phyloP scores from a whole-genome alignment of 805 yeast species.

The Myxozyma monticola region DNA sequence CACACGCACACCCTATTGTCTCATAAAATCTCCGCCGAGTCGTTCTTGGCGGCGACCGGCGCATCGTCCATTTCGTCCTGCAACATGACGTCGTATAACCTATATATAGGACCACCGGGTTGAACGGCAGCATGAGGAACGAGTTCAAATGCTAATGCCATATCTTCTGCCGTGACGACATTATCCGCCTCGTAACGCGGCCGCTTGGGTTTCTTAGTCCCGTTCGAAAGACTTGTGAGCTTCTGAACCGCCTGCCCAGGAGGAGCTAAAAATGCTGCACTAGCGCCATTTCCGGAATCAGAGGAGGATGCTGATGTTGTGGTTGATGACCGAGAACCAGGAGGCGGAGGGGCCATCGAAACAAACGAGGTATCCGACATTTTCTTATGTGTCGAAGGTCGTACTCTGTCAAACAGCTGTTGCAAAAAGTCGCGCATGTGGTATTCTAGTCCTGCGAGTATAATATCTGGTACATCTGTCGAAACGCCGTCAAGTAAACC shows the following conservation, averaged over 20 bases:
- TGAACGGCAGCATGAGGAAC: conserved; percentile 42
- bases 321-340: neutral
- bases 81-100: conserved; percentile 39
- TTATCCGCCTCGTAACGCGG: conserved; percentile 33
- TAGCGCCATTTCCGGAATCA: too few relatives aligned
- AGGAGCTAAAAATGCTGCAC: too few relatives aligned
- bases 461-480: conserved; percentile 72
- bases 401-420: conserved; percentile 68
- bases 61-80: conserved; percentile 39
- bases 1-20: too few relatives aligned
- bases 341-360: conserved; percentile 1
- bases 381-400: conserved; percentile 53
- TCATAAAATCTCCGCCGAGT: too few relatives aligned
- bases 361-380: conserved; percentile 5
- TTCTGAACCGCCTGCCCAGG: too few relatives aligned
- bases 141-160: conserved; percentile 37
- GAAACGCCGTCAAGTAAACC: conserved; percentile 83
- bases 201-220: conserved; percentile 11
- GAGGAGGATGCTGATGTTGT: neutral
- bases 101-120: conserved; percentile 38
- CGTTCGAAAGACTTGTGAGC: too few relatives aligned
- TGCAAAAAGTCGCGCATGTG: conserved; percentile 76
- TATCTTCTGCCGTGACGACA: conserved; percentile 39
- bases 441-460: conserved; percentile 76
- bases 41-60: neutral